Percentiles rank a stretch among this genome's conserved stretches.
These are phyloP conservation scores for Coprinellus micaceus DNA, from an alignment of 768 basidiomycete species.

Conservation along the genomic window DNA sequence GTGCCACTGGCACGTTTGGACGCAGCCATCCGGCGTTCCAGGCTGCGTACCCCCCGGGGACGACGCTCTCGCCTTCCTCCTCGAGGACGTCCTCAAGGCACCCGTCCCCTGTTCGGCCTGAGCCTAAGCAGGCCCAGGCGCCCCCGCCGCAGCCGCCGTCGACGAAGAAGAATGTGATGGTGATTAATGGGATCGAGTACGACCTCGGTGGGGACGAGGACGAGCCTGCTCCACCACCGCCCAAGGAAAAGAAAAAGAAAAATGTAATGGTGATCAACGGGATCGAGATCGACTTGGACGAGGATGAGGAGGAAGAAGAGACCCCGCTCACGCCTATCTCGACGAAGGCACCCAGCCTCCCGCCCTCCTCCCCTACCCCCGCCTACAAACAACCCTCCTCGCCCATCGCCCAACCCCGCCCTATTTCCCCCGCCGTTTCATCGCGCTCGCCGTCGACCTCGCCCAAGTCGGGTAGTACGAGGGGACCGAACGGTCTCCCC, in stretches of 20 bases:
- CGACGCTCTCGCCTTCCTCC: not conserved
- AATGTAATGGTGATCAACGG: slow-evolving; percentile 1
- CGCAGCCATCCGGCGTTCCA: not conserved
- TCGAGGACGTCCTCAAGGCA: too few relatives aligned
- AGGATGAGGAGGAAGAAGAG: slow-evolving; percentile 25
- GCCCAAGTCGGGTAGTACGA: not conserved
- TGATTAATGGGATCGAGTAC: too few relatives aligned
- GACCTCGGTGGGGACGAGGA: too few relatives aligned
- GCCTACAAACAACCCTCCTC: slow-evolving; percentile 14
- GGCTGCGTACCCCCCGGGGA: not conserved
- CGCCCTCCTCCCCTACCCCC: too few relatives aligned
- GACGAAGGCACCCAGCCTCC: too few relatives aligned
- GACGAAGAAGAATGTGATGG: too few relatives aligned
- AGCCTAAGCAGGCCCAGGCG: too few relatives aligned
- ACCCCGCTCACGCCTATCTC: too few relatives aligned
- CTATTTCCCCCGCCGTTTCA: not conserved
- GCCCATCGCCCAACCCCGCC: slow-evolving; percentile 3
- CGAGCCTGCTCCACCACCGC: not conserved
- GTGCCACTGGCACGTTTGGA: not conserved
- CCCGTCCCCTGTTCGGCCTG: too few relatives aligned
- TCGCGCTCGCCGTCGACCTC: not conserved
- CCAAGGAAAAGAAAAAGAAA: slow-evolving; percentile 2
- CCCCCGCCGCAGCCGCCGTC: too few relatives aligned
- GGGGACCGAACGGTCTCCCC: not conserved
- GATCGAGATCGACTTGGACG: slow-evolving; percentile 22